phyloP scores from a whole-genome alignment of 345 rosid genomes.

The Odontarrhena argentea region DNA sequence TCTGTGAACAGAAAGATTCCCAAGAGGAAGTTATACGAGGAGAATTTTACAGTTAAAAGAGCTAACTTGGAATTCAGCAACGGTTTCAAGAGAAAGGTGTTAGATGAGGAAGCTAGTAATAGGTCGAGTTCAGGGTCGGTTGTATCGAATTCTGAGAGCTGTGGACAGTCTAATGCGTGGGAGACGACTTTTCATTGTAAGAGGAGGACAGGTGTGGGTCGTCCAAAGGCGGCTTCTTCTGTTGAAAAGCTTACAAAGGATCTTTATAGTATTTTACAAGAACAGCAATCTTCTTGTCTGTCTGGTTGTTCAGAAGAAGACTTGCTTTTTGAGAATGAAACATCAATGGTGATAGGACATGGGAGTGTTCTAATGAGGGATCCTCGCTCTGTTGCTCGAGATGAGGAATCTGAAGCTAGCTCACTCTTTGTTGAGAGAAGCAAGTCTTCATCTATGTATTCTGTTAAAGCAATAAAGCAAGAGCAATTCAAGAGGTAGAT shows the following conservation, averaged over 20 bases:
- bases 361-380: constrained; percentile 90
- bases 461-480: constrained; percentile 39
- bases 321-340: constrained; percentile 82
- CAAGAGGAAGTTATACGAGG: constrained; percentile 70
- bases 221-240: constrained; percentile 81
- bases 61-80: constrained; percentile 49
- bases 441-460: constrained; percentile 36
- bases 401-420: constrained; percentile 98
- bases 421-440: constrained; percentile 85
- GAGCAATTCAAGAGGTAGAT: constrained; percentile 69
- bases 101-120: constrained; percentile 84
- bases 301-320: constrained; percentile 88
- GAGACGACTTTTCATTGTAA: constrained; percentile 78
- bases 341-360: constrained; percentile 94
- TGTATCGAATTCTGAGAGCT: constrained; percentile 92
- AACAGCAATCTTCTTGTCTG: constrained; percentile 89
- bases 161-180: constrained; percentile 89
- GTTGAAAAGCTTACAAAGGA: constrained; percentile 96
- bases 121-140: constrained; percentile 99
- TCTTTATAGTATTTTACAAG: constrained; percentile 81
- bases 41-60: constrained; percentile 48
- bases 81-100: constrained; percentile 56
- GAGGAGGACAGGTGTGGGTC: constrained; percentile 83
- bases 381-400: constrained; percentile 73
- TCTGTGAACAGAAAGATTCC: constrained; percentile 58